Percentiles rank a stretch among this genome's conserved stretches.
Conservation (phyloP, 140 eudicot species). For the Oenanthe javanica region DNA sequence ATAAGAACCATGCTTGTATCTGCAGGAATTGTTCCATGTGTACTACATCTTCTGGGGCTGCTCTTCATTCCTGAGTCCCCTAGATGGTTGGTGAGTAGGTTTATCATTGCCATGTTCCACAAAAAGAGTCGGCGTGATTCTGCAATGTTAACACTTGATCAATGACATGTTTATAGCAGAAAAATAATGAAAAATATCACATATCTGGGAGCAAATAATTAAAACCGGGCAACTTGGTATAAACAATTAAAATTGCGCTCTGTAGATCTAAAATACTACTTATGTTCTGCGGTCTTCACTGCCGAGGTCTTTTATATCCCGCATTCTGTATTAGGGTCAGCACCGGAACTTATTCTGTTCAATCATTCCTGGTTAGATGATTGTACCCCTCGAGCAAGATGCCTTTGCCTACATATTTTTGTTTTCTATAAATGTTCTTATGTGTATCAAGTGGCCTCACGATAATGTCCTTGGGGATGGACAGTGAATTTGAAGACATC, state of each 20-base stretch:
- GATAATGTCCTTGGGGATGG: neutral
- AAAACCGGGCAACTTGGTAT: neutral
- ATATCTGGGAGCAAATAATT: neutral
- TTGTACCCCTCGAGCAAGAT: neutral
- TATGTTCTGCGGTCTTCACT: neutral
- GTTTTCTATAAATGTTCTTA: neutral
- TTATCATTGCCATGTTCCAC: neutral
- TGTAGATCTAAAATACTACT: neutral
- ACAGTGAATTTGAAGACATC: neutral
- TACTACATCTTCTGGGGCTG: conserved; percentile 57
- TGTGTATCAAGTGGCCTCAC: neutral
- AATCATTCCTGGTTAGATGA: neutral
- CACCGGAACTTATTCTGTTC: neutral
- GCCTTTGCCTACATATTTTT: neutral
- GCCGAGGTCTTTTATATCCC: neutral
- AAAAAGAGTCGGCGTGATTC: neutral
- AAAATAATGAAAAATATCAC: neutral
- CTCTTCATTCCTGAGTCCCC: conserved; percentile 92
- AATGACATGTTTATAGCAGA: neutral
- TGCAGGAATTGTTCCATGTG: conserved; percentile 67
- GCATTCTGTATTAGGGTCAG: neutral
- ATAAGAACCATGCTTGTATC: neutral
- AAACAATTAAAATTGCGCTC: neutral
- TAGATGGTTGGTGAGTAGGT: conserved; percentile 79
- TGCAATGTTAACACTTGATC: neutral